Conservation (phyloP, 305 asterid genomes). For the Salvia sclarea region DNA sequence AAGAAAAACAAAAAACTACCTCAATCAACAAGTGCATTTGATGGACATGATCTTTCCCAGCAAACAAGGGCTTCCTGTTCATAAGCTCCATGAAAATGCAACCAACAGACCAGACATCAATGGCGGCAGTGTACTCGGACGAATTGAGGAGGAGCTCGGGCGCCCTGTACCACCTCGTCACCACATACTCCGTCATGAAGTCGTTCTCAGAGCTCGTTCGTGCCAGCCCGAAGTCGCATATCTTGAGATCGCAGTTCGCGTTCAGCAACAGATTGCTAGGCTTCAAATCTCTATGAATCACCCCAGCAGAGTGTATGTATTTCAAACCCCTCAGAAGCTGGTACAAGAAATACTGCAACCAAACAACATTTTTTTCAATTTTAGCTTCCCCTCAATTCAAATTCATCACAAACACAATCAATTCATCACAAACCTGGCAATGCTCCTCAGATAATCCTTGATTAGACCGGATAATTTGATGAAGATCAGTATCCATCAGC, state of each 20-base stretch:
- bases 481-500: constrained; percentile 98
- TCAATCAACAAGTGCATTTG: constrained; percentile 85
- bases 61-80: constrained; percentile 83
- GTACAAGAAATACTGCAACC: constrained; percentile 83
- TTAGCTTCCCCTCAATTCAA: constrained; percentile 27
- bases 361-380: neutral
- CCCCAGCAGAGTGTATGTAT: constrained; percentile 88
- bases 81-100: constrained; percentile 97
- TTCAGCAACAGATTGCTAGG: constrained; percentile 88
- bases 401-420: too few relatives aligned
- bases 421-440: too few relatives aligned
- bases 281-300: constrained; percentile 89
- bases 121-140: constrained; percentile 77
- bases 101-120: constrained; percentile 98
- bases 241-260: constrained; percentile 92
- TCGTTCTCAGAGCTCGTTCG: constrained; percentile 78
- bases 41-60: constrained; percentile 93
- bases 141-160: constrained; percentile 86
- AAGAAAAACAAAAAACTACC: constrained; percentile 53
- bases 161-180: constrained; percentile 97
- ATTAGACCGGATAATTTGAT: constrained; percentile 92
- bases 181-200: constrained; percentile 94
- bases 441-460: constrained; percentile 92
- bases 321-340: constrained; percentile 92
- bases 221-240: constrained; percentile 93